Base-by-base conservation (phyloP, 805 yeast genomes). In the Maudiozyma saulgeensis region DNA sequence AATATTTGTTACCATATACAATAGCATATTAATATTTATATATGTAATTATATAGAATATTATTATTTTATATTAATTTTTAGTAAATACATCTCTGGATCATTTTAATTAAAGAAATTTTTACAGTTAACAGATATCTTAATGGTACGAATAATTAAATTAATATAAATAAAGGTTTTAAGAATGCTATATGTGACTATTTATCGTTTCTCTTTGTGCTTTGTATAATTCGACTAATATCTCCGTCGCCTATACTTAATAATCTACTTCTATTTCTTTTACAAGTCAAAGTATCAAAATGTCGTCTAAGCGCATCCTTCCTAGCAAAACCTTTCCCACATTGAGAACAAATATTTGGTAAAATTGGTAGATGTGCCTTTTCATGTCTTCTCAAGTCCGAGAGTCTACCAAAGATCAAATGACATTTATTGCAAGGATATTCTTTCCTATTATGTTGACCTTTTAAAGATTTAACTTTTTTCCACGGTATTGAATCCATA, bases 311-410 rank as follows among this genome's bases (percentile, higher is more conserved):
- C 0, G 91, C 91, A 67, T 85, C 93, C 57, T 83, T 84, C 45
- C 93, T 69, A 1, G 91, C 90, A 72, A 85, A 85, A 0, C 91
- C 89, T 60, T 84, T 85, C 32, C 86, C 87, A 68, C 93, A 85
- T 28, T 73, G 66, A 3, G 80, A 77, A 64, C 93, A 85, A 47
- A 84, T 78, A 61, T 85, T 83, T 1, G 91, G 90, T 6, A 86
- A 77, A 4, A 82, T 77, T 28, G 80, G 53, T 43, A 84, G 67
- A 66, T 85, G 93, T 39, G 81, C 85, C 59, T 83, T 80, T 57
- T 81, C 85, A 61, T 84, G 91, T 48, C 91, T 72, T 61, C 83
- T 81, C 53, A 83, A 70, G 65, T 83, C 90, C 3, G 82, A 76
- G 1, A 85, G 78, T 35, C 91, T 70, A 44, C 81, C 71, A 63